Base-by-base conservation (phyloP, 495 filamentous ascomycete species). In the Aspergillus saccharolyticus region DNA sequence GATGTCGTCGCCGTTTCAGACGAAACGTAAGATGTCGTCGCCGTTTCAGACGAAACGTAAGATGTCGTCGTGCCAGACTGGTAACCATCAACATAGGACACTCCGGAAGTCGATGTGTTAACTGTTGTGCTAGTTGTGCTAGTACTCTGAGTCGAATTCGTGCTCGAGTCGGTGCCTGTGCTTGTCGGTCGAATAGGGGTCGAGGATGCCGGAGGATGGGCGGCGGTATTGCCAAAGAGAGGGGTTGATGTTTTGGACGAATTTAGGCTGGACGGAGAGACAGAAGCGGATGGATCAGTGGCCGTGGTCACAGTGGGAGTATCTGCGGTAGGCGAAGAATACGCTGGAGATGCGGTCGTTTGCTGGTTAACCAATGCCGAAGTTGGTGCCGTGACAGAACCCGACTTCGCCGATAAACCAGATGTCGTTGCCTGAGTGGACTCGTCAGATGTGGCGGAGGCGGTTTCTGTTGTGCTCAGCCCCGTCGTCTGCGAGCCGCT, bases 241-340 rank as follows among this genome's bases (percentile, higher is more conserved):
- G 48, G 43, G 20, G 55, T 53, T n/a, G 64, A 55, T 10, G 54
- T 49, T 17, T 50, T 48, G 7, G 54, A 30, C 7, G 46, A 21
- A 16, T 42, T 28, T 15, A 19, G 21, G 24, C 21, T 14, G 16
- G 62, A 48, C 4, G 58, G 46, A 4, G 52, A 25, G 12, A 55
- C 33, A 1, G 48, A 30, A 5, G 47, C 51, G 16, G 57, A 59
- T 8, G 45, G 22, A 6, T 51, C 56, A 46, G 25, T 4, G 25
- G 19, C 47, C 43, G 42, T 53, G 8, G 57, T 62, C 42, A 44
- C 45, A 24, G 59, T 47, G 4, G 63, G 50, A 21, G 56, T 63
- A 21, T 62, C 57, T 18, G 59, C 45, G 16, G 56, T 49, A 6
- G 46, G 55, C 8, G 63, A 58, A 44, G 57, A 33, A 28, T 44